These are phyloP conservation scores for Lachnellula arida DNA, from an alignment of 2,329 filamentous ascomycete genomes.

Conservation along the genomic window DNA sequence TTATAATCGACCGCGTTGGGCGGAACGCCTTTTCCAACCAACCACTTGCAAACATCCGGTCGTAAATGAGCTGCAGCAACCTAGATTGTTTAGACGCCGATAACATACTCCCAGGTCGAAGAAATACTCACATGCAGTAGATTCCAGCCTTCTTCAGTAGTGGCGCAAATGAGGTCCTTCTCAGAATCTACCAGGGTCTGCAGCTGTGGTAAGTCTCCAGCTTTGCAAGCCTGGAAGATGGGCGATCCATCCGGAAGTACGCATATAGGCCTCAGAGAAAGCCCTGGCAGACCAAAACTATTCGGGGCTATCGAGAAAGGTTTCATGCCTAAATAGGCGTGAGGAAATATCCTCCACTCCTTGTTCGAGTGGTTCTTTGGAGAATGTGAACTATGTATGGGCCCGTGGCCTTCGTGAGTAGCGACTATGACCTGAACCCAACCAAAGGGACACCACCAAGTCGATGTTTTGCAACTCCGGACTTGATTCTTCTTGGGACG, in stretches of 20 bases:
- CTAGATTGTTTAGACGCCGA: neutral
- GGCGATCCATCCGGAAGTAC: neutral
- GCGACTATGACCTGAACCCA: neutral
- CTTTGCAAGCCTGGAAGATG: neutral
- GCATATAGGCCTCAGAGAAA: neutral
- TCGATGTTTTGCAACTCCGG: neutral
- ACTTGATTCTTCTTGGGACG: neutral
- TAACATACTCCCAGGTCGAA: neutral
- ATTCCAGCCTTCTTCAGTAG: neutral
- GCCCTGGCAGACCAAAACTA: neutral
- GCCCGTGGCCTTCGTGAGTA: neutral
- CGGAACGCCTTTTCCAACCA: neutral
- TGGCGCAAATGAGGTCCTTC: neutral
- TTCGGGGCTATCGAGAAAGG: neutral
- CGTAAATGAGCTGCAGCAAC: neutral
- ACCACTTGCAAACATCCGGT: neutral
- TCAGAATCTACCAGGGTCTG: neutral
- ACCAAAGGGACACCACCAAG: neutral
- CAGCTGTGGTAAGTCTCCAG: neutral
- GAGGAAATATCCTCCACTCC: neutral
- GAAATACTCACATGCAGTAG: neutral
- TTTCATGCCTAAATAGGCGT: neutral
- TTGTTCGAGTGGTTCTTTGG: neutral
- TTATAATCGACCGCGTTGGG: neutral
- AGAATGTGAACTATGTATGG: neutral